These are phyloP conservation scores for Starmerella vaccinii DNA, from an alignment of 805 yeast genomes.

Conservation along the genomic window DNA sequence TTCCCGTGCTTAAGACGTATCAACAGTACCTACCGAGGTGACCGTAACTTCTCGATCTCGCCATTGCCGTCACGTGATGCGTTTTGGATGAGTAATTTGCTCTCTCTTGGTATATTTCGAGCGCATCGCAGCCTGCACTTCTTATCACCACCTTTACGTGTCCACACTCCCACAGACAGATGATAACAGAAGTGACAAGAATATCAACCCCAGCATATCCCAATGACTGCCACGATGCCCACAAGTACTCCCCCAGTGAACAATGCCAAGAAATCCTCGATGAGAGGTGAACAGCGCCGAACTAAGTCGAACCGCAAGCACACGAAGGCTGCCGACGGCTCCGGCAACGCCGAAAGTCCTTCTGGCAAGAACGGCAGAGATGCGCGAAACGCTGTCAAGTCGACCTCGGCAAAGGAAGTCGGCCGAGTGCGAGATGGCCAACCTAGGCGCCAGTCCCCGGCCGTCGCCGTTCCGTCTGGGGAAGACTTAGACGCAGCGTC, in stretches of 20 bases:
- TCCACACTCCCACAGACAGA: slow-evolving; percentile 6
- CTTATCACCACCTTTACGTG: neutral
- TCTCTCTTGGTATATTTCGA: neutral
- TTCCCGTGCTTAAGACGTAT: too few species aligned
- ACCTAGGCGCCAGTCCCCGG: neutral
- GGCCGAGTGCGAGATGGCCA: neutral
- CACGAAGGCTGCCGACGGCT: neutral
- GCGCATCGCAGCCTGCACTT: neutral
- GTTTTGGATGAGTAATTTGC: neutral
- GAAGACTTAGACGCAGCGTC: neutral
- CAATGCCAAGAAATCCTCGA: neutral
- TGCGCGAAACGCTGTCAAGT: neutral
- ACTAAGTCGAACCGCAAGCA: neutral
- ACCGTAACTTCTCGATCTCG: neutral
- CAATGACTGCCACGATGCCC: slow-evolving; percentile 10
- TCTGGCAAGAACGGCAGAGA: neutral
- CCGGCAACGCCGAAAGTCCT: neutral
- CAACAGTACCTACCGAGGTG: too few species aligned
- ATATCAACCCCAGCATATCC: neutral
- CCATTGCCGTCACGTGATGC: neutral
- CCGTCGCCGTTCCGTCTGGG: neutral
- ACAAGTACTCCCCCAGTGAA: neutral
- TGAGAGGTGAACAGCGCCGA: slow-evolving; percentile 1
- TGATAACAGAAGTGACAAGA: slow-evolving; percentile 10
- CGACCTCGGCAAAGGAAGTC: neutral